Evolutionary conservation across 2,329 filamentous ascomycete genomes (phyloP).

Genomic region (Bipolaris zeicola): DNA sequence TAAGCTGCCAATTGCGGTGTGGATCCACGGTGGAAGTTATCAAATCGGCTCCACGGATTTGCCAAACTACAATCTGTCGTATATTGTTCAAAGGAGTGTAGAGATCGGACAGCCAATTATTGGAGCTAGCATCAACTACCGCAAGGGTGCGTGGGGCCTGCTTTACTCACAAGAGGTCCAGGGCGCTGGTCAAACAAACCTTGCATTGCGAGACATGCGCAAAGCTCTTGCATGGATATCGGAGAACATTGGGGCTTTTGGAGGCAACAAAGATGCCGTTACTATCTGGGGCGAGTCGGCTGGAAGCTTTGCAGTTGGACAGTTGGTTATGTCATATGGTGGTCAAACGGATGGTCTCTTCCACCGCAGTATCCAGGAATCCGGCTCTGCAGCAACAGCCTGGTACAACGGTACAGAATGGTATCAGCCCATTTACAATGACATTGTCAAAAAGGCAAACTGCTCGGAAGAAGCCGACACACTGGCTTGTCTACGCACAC

Average conservation of each 20-base stretch:
- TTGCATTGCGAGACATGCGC: slow-evolving; percentile 51
- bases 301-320: slow-evolving; percentile 50
- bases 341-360: slow-evolving; percentile 44
- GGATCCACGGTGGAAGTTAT: slow-evolving; percentile 61
- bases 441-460: slow-evolving; percentile 54
- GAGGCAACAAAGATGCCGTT: slow-evolving; percentile 50
- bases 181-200: slow-evolving; percentile 55
- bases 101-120: slow-evolving; percentile 46
- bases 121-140: slow-evolving; percentile 49
- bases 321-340: slow-evolving; percentile 43
- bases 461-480: slow-evolving; percentile 59
- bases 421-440: slow-evolving; percentile 57
- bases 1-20: slow-evolving; percentile 63
- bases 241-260: slow-evolving; percentile 52
- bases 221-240: slow-evolving; percentile 54
- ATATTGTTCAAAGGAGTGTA: slow-evolving; percentile 59
- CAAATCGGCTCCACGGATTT: slow-evolving; percentile 52
- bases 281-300: slow-evolving; percentile 56
- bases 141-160: slow-evolving; percentile 73
- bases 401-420: slow-evolving; percentile 49
- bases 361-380: slow-evolving; percentile 47
- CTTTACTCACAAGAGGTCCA: slow-evolving; percentile 57
- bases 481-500: slow-evolving; percentile 60
- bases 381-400: slow-evolving; percentile 46
- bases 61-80: slow-evolving; percentile 66